Conservation (phyloP, 768 basidiomycete genomes). For the Scleroderma citrinum region DNA sequence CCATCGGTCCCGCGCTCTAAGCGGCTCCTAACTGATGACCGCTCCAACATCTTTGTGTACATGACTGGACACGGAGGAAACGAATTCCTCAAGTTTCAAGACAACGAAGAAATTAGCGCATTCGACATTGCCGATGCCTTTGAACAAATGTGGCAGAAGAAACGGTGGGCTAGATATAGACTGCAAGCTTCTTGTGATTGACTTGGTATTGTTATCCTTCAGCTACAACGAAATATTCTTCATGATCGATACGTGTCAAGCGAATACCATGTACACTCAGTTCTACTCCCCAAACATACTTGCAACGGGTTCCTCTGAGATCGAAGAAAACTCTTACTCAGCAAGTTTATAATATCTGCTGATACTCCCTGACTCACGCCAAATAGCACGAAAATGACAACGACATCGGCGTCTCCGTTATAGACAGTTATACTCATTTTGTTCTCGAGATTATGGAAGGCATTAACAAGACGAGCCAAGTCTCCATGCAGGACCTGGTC, state of each 20-base stretch:
- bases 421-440: slow-evolving; percentile 92
- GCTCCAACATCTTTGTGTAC: slow-evolving; percentile 92
- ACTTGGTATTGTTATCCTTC: background rate
- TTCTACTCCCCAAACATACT: slow-evolving; percentile 92
- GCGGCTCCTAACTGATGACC: slow-evolving; percentile 83
- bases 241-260: slow-evolving; percentile 98
- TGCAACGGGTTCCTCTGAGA: slow-evolving; percentile 79
- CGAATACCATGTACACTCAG: slow-evolving; percentile 91
- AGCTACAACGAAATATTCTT: slow-evolving; percentile 92
- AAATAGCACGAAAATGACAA: slow-evolving; percentile 84
- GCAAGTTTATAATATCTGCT: slow-evolving; percentile 39
- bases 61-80: slow-evolving; percentile 99
- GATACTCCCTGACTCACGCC: background rate
- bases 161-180: slow-evolving; percentile 46
- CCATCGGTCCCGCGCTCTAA: slow-evolving; percentile 86
- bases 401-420: slow-evolving; percentile 93
- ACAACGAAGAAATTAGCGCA: slow-evolving; percentile 96
- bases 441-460: slow-evolving; percentile 87
- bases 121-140: slow-evolving; percentile 98
- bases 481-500: slow-evolving; percentile 78
- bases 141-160: slow-evolving; percentile 98
- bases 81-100: slow-evolving; percentile 98
- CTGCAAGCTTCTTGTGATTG: slow-evolving; percentile 25
- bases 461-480: slow-evolving; percentile 83
- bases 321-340: slow-evolving; percentile 91